Base-by-base conservation (phyloP, 148 eudicot species). In the Salicornia ramosissima region DNA sequence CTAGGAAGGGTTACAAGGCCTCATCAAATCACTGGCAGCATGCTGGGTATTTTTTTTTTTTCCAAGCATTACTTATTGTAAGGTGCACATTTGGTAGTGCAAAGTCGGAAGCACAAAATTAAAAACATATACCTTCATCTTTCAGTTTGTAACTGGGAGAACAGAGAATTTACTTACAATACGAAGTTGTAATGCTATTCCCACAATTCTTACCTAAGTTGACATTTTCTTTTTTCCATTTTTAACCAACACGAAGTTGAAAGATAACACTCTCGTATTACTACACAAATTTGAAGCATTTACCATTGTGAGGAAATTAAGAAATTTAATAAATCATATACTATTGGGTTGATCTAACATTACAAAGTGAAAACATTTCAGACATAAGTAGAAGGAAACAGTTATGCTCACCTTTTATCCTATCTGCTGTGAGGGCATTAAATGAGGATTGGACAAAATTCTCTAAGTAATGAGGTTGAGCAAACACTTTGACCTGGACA, bases 401-500 rank as follows among this genome's bases (percentile, higher is more conserved):
- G 6, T 9, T 19, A n/a, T 55, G 28, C 63, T 34, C 29, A 83
- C 86, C 86, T 68, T 52, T 77, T 42, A 93, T 83, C 77, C 84
- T 88, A 11, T 90, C 92, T 26, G 85, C 82, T 73, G 90, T 73
- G 43, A 93, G 98, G 76, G 96, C 98, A 82, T 93, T 80, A 60
- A 90, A 90, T 49, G 98, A 80, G 34, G 95, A 71, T 63, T 93
- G 98, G 65, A 93, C 95, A 83, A 93, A 93, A 67, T 90, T 93
- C 49, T 93, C 75, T 84, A 90, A 77, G 88, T 93, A 93, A 76
- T 88, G 80, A 55, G 95, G 89, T 77, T 93, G 96, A 56, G 61
- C 77, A 79, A 93, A 90, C 54, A 90, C 90, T 83, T 90, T 93
- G 75, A 83, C 86, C 86, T 83, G 75, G 45, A 72, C 64, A 40